These are phyloP conservation scores for Candida loeiensis DNA, from an alignment of 805 yeast genomes.

Conservation along the genomic window DNA sequence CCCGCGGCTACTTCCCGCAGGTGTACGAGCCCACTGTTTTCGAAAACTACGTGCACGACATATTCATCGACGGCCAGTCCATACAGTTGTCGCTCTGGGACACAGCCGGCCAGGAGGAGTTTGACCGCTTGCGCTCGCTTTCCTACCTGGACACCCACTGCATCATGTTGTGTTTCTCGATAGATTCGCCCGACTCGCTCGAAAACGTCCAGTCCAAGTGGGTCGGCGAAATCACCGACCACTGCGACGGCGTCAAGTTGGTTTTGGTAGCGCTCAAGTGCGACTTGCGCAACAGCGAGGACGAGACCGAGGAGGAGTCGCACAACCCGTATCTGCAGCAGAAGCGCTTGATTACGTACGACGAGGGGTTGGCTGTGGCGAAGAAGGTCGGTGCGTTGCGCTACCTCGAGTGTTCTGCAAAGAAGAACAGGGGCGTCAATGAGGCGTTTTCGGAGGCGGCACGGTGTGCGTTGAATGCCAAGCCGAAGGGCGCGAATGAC, in stretches of 20 bases:
- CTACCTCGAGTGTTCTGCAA: slow-evolving; percentile 95
- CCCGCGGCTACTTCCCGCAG: slow-evolving; percentile 96
- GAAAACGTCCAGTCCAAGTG: slow-evolving; percentile 94
- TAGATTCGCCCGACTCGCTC: slow-evolving; percentile 89
- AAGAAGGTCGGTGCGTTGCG: slow-evolving; percentile 90
- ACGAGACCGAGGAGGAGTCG: slow-evolving; percentile 32
- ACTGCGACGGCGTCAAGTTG: slow-evolving; percentile 92
- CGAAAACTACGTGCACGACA: slow-evolving; percentile 95
- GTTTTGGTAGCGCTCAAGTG: slow-evolving; percentile 94
- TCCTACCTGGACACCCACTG: slow-evolving; percentile 96
- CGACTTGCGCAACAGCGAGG: slow-evolving; percentile 75
- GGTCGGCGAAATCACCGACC: slow-evolving; percentile 96
- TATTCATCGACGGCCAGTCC: slow-evolving; percentile 90
- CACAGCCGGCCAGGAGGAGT: slow-evolving; percentile 98
- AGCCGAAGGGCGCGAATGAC: slow-evolving; percentile 68
- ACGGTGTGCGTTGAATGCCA: slow-evolving; percentile 89
- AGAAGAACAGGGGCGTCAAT: slow-evolving; percentile 95
- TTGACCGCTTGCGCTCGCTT: slow-evolving; percentile 87
- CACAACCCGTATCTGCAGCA: slow-evolving; percentile 37
- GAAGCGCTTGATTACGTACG: slow-evolving; percentile 71
- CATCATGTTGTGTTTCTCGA: slow-evolving; percentile 92
- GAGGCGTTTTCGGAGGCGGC: slow-evolving; percentile 99
- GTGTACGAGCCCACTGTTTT: slow-evolving; percentile 98
- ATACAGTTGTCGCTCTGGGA: slow-evolving; percentile 95
- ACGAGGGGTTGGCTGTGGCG: slow-evolving; percentile 91